phyloP scores from a whole-genome alignment of 768 basidiomycete species.

The Pisolithus albus region DNA sequence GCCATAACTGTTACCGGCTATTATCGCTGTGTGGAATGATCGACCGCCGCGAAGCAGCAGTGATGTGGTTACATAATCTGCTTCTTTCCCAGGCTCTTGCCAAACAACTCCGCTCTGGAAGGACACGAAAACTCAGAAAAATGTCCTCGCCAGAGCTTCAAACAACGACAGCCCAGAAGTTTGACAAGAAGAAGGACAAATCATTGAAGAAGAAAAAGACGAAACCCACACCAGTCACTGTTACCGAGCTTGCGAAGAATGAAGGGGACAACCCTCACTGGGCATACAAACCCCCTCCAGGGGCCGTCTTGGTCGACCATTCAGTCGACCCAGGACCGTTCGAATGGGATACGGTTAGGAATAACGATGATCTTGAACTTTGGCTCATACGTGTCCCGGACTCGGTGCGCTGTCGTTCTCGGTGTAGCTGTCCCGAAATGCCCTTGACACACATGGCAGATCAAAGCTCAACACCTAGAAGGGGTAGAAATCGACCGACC shows the following conservation, averaged over 20 bases:
- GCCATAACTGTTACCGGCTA: slow-evolving; percentile 1
- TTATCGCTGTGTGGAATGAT: too few relatives aligned
- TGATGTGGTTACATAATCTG: background rate
- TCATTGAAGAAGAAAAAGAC: slow-evolving; percentile 6
- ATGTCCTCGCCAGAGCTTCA: slow-evolving; percentile 21
- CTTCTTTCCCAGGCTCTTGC: slow-evolving; percentile 21
- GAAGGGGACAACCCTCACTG: slow-evolving; percentile 51
- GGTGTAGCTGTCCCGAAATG: background rate
- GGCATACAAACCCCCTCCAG: slow-evolving; percentile 55
- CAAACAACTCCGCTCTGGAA: slow-evolving; percentile 20
- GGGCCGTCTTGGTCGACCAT: slow-evolving; percentile 42
- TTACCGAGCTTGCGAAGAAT: slow-evolving; percentile 34
- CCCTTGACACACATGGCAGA: slow-evolving; percentile 28
- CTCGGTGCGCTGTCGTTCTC: slow-evolving; percentile 38
- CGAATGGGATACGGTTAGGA: slow-evolving; percentile 61
- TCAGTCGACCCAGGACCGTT: slow-evolving; percentile 42
- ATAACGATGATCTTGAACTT: slow-evolving; percentile 54
- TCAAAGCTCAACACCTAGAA: slow-evolving; percentile 61
- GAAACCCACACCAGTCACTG: slow-evolving; percentile 1
- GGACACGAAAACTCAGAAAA: slow-evolving; percentile 7
- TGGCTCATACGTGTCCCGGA: slow-evolving; percentile 69
- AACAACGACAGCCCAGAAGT: slow-evolving; percentile 1
- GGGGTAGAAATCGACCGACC: slow-evolving; percentile 42
- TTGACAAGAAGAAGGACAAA: slow-evolving; percentile 11
- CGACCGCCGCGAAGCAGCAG: too few relatives aligned